A percentile compares a stretch with the other conserved stretches of the same genome.
These are phyloP conservation scores for Trichopus zeylanicus DNA, from an alignment of 116 monocot species.

Conservation along the genomic window DNA sequence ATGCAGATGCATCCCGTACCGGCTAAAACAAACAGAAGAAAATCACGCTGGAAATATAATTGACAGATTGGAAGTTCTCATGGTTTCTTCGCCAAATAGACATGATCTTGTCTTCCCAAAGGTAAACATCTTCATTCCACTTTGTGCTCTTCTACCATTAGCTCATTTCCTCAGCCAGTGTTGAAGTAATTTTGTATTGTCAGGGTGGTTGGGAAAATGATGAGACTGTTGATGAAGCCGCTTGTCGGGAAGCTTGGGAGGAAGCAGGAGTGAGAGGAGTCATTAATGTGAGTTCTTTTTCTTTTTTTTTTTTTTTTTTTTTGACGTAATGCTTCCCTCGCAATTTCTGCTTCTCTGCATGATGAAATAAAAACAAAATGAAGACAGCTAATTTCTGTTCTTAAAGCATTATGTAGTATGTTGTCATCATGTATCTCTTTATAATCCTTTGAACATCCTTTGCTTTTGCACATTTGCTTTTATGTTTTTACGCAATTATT, in stretches of 20 bases:
- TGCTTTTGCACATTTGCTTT: too few species aligned
- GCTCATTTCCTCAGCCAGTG: too few species aligned
- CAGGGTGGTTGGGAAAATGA: slow-evolving; percentile 57
- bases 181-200: neutral
- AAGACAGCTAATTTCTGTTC: too few species aligned
- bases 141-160: neutral
- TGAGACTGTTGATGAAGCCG: slow-evolving; percentile 35
- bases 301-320: neutral
- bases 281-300: slow-evolving; percentile 28
- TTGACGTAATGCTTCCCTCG: too few species aligned
- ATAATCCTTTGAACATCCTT: too few species aligned
- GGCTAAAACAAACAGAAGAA: slow-evolving; percentile 18
- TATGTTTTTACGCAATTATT: too few species aligned
- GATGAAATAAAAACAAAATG: too few species aligned
- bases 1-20: slow-evolving; percentile 54
- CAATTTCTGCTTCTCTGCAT: too few species aligned
- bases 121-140: slow-evolving; percentile 7
- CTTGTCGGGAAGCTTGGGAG: slow-evolving; percentile 36
- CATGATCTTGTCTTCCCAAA: slow-evolving; percentile 55
- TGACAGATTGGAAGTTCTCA: slow-evolving; percentile 43
- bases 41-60: slow-evolving; percentile 5
- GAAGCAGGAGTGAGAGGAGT: slow-evolving; percentile 46
- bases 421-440: too few species aligned
- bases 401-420: too few species aligned
- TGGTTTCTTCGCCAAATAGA: slow-evolving; percentile 42